Evolutionary conservation across 768 basidiomycete species (phyloP).

Genomic region (Tulasnella sp.): DNA sequence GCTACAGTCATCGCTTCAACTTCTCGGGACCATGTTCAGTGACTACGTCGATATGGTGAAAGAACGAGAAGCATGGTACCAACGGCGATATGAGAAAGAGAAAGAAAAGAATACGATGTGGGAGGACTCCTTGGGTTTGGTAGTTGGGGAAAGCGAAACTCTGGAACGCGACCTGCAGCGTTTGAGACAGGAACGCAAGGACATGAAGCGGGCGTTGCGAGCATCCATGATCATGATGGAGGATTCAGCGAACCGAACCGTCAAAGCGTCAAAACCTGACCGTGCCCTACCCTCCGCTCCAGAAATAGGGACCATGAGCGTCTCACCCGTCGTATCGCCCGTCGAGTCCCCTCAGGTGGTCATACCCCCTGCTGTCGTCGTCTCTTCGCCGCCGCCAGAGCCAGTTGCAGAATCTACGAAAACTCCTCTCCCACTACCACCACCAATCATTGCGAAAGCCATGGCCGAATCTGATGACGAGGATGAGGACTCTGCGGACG

Average conservation of each 20-base stretch:
- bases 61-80: constrained; percentile 76
- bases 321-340: neutral
- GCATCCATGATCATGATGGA: neutral
- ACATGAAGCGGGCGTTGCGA: constrained; percentile 4
- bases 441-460: neutral
- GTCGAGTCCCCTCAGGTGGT: neutral
- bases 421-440: neutral
- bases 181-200: constrained; percentile 15
- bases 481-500: constrained; percentile 47
- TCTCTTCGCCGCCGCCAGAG: constrained; percentile 15
- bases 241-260: neutral
- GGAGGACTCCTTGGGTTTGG: constrained; percentile 81
- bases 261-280: neutral
- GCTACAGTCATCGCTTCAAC: constrained; percentile 45
- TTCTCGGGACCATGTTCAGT: constrained; percentile 45
- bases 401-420: neutral
- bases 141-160: constrained; percentile 73
- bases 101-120: constrained; percentile 54
- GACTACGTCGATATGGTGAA: constrained; percentile 58
- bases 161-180: constrained; percentile 67
- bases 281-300: constrained; percentile 14
- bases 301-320: neutral
- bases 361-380: neutral
- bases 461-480: constrained; percentile 15
- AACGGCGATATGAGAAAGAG: constrained; percentile 50